Evolutionary conservation across 1,284 basidiomycete genomes (phyloP), one percentile per base, ranked within the genome.

Genomic region (Cerioporus squamosus): DNA sequence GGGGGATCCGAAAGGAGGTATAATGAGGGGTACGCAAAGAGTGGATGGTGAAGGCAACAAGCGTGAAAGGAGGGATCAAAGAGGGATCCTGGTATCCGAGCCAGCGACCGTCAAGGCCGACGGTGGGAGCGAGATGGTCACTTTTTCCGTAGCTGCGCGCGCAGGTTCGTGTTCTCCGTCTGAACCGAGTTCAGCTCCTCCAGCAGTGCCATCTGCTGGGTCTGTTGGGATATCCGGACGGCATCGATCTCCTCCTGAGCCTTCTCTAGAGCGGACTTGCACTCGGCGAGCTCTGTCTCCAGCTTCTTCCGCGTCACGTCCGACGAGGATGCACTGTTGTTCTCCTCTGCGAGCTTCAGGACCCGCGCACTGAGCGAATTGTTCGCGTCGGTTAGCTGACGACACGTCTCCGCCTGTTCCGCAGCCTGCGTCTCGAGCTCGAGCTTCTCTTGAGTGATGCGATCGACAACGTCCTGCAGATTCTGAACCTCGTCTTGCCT

Each of bases 111-210:
- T 59, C 61, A 53, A 60, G 58, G 55, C 52, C 48, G 22, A 31
- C 31, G 10, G 15, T 26, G n/a, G 7, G 24, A n/a, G n/a, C n/a
- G 33, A 22, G 22, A 31, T 20, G 17, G 36, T 65, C 58, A 68
- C 63, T 65, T 66, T 65, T 68, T 68, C 53, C 83, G 81, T 63
- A 93, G 65, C 72, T 93, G 91, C 40, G 85, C 82, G 48, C 88
- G 81, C 62, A 93, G 68, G 43, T 73, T 84, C 39, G 77, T 80
- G 68, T 93, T 93, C 75, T 92, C 90, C 54, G 82, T 88, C 73
- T 93, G 91, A 75, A 88, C 81, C 51, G 81, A 78, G 70, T 92
- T 93, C 66, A 93, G 76, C 75, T 93, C 91, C 67, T 93, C 91
- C 54, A 93, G 76, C 50, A 93, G 69, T 20, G 86, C 85, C 57